Evolutionary conservation across 805 yeast genomes (phyloP), one percentile per base, ranked within the genome.

Genomic region (Ogataea parapolymorpha): DNA sequence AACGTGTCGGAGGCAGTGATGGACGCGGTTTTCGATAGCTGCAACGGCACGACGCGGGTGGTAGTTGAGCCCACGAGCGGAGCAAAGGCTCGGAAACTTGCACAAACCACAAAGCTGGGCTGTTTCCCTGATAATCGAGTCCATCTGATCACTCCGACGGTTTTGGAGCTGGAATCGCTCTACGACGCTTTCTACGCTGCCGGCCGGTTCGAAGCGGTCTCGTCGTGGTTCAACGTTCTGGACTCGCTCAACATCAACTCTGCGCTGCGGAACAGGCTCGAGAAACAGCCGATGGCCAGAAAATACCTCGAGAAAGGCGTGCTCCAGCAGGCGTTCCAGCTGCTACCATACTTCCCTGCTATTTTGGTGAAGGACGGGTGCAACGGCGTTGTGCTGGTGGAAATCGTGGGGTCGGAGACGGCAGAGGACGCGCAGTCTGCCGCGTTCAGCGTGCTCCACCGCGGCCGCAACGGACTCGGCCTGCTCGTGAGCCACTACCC

Each of bases 51-150:
- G 27, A 61, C 66, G 9, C 61, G 56, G 8, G 67, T 73, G 2
- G 65, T 83, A 1, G 69, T 81, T 44, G 96, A 88, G 49, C 96
- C 96, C 4, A 88, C 96, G 0, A 82, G 93, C 1, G 69, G 66
- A 1, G 70, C 77, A 3, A 88, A 87, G 55, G 74, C 90, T 2
- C 58, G 60, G 0, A 67, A 71, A 41, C 49, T 84, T 3, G 70
- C 77, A 0, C 22, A 57, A 22, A 39, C 51, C 11, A 46, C 61
- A n/a, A 49, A 52, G 2, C 51, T 75, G 3, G 48, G 53, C 2
- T 71, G 73, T 6, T 80, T 63, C 49, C 87, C 88, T 0, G 46
- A 74, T 28, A 65, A 72, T 36, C 36, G 50, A 27, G 48, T 75
- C 18, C 65, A 68, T 41, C 49, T 84, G 15, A 62, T 76, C 1